Conservation (phyloP, 306 rosid species). For the Astragalus membranaceus region DNA sequence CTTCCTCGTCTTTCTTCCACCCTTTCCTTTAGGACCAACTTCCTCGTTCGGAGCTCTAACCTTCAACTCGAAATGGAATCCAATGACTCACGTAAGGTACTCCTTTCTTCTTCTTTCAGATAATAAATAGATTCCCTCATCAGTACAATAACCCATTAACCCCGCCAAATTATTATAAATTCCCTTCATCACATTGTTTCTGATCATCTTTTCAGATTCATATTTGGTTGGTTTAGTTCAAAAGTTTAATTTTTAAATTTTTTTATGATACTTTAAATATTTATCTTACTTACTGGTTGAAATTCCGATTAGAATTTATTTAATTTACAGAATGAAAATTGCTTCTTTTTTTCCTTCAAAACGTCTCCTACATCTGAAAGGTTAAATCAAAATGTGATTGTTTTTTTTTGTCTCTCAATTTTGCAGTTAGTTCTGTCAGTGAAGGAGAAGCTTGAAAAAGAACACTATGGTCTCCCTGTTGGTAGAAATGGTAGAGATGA, state of each 20-base stretch:
- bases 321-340: too few relatives aligned
- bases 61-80: slow-evolving; percentile 12
- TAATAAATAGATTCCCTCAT: too few relatives aligned
- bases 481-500: slow-evolving; percentile 94
- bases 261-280: too few relatives aligned
- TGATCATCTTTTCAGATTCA: too few relatives aligned
- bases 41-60: too few relatives aligned
- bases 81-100: slow-evolving; percentile 51
- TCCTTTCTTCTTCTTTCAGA: neutral
- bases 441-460: slow-evolving; percentile 75
- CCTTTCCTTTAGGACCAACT: slow-evolving; percentile 12
- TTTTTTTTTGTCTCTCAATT: neutral
- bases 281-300: too few relatives aligned
- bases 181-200: neutral
- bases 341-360: too few relatives aligned
- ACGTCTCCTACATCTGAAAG: too few relatives aligned
- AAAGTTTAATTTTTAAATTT: too few relatives aligned
- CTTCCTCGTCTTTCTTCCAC: slow-evolving; percentile 29
- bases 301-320: too few relatives aligned
- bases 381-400: neutral
- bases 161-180: too few relatives aligned
- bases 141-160: neutral
- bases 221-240: too few relatives aligned
- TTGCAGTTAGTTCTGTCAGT: slow-evolving; percentile 73
- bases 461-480: slow-evolving; percentile 51